These are phyloP conservation scores for Lathyrus sativus DNA, from an alignment of 306 rosid species.

Conservation along the genomic window DNA sequence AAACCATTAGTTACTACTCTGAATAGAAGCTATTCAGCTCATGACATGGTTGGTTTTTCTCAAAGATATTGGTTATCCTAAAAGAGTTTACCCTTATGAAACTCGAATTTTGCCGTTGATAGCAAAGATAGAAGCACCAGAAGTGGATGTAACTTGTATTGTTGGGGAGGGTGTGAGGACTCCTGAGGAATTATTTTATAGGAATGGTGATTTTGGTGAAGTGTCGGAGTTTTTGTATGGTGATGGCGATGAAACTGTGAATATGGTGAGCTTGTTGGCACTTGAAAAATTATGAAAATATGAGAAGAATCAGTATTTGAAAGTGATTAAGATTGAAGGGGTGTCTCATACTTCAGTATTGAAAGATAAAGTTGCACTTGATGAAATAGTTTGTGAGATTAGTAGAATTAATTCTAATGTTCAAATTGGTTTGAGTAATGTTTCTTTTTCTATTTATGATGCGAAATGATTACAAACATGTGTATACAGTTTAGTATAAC, in stretches of 20 bases:
- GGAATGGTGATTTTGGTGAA: constrained; percentile 59
- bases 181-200: constrained; percentile 60
- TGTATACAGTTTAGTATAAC: neutral
- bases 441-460: neutral
- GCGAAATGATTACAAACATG: neutral
- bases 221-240: constrained; percentile 61
- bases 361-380: constrained; percentile 58
- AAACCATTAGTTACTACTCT: constrained; percentile 58
- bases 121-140: constrained; percentile 52
- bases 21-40: constrained; percentile 50
- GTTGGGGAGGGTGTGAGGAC: constrained; percentile 67
- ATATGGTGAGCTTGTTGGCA: constrained; percentile 72
- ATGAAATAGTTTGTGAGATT: constrained; percentile 48
- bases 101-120: constrained; percentile 59
- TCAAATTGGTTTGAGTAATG: constrained; percentile 26
- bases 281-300: constrained; percentile 57
- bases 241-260: constrained; percentile 94
- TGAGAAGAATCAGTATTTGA: constrained; percentile 55
- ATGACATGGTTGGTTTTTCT: constrained; percentile 64
- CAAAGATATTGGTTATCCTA: constrained; percentile 58
- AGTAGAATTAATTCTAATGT: constrained; percentile 46
- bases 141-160: constrained; percentile 71
- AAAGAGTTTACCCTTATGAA: constrained; percentile 67
- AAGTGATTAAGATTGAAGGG: constrained; percentile 52
- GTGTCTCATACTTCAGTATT: constrained; percentile 64